A percentile compares a stretch with the other conserved stretches of the same genome.
phyloP scores from a whole-genome alignment of 768 basidiomycete genomes.

The Mycena latifolia region DNA sequence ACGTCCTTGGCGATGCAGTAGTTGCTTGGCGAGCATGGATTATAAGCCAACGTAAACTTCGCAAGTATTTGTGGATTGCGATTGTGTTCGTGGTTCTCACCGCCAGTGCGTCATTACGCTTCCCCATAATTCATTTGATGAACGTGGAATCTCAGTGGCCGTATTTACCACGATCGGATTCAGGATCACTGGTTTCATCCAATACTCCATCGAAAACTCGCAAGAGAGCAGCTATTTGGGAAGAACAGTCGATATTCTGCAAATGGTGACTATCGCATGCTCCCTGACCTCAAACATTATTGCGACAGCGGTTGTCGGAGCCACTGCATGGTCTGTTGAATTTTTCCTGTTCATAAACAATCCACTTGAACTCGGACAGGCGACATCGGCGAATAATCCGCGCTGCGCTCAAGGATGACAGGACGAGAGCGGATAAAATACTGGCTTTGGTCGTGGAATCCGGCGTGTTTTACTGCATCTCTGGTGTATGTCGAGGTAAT shows the following conservation, averaged over 20 bases:
- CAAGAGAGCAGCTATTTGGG: not conserved
- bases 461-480: slow-evolving; percentile 13
- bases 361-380: slow-evolving; percentile 1
- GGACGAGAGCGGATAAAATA: not conserved
- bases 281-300: not conserved
- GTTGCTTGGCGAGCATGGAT: slow-evolving; percentile 31
- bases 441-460: slow-evolving; percentile 2
- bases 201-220: not conserved
- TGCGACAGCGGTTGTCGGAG: slow-evolving; percentile 16
- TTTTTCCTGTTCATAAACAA: not conserved
- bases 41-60: slow-evolving; percentile 25
- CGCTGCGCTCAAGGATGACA: not conserved
- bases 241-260: slow-evolving; percentile 1
- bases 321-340: slow-evolving; percentile 25
- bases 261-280: not conserved
- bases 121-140: too few relatives aligned
- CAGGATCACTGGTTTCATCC: not conserved
- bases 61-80: slow-evolving; percentile 32
- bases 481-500: not conserved
- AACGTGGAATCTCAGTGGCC: not conserved
- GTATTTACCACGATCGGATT: slow-evolving; percentile 4
- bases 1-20: slow-evolving; percentile 26
- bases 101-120: not conserved
- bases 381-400: slow-evolving; percentile 9
- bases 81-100: slow-evolving; percentile 21